phyloP scores from a whole-genome alignment of 148 eudicot genomes.

The Diospyros lotus region DNA sequence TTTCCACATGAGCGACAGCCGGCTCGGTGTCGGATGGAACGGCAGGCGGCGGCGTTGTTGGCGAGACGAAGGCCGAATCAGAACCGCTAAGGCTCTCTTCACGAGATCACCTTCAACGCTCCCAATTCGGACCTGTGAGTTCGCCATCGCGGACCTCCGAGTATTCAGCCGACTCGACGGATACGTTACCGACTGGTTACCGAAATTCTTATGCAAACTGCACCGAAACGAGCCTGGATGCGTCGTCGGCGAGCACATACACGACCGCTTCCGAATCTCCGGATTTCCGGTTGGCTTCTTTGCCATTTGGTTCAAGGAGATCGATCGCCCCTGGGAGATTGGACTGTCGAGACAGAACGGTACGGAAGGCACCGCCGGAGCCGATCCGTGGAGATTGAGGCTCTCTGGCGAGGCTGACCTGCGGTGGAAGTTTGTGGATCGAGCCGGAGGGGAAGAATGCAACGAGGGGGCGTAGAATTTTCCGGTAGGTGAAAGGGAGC shows the following conservation, averaged over 20 bases:
- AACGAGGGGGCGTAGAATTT: conserved; percentile 19
- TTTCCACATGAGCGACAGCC: conserved; percentile 52
- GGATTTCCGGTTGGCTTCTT: conserved; percentile 12
- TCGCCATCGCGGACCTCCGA: conserved; percentile 70
- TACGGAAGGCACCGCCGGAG: conserved; percentile 27
- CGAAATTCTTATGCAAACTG: conserved; percentile 50
- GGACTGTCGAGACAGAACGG: conserved; percentile 47
- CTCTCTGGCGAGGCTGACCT: conserved; percentile 50
- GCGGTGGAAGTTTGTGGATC: conserved; percentile 21
- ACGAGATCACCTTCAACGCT: conserved; percentile 76
- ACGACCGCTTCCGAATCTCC: conserved; percentile 38
- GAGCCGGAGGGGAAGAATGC: conserved; percentile 30
- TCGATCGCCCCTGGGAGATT: conserved; percentile 37
- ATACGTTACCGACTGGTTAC: conserved; percentile 26
- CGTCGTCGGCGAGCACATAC: conserved; percentile 82
- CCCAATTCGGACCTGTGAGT: conserved; percentile 65
- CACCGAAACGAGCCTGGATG: conserved; percentile 85
- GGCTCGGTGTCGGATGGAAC: conserved; percentile 51
- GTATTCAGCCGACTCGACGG: conserved; percentile 50
- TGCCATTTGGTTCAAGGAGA: conserved; percentile 20
- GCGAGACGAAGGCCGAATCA: conserved; percentile 80
- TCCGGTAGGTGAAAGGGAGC: conserved; percentile 59
- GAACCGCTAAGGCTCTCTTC: conserved; percentile 54
- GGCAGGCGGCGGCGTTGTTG: conserved; percentile 50
- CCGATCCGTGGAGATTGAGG: conserved; percentile 26